Conservation (phyloP, 2,329 filamentous ascomycete genomes). For the Hypomyces rosellus region DNA sequence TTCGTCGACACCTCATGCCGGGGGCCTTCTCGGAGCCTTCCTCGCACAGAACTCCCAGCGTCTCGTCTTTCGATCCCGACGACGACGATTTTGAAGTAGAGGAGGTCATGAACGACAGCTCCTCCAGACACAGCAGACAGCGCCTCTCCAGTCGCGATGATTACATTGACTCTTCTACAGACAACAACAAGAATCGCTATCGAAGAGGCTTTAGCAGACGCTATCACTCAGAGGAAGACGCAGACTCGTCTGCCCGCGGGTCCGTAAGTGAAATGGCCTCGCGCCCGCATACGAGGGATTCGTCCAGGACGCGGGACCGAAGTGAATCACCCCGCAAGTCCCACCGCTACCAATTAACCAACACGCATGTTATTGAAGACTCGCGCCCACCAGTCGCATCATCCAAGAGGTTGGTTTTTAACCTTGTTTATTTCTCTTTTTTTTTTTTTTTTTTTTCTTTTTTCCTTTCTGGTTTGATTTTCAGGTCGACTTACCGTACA, state of each 20-base stretch:
- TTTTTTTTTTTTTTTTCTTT: not conserved
- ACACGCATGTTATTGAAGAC: slow-evolving; percentile 25
- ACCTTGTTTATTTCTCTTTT: not conserved
- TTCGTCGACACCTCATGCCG: slow-evolving; percentile 8
- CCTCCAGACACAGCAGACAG: slow-evolving; percentile 9
- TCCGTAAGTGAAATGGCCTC: slow-evolving; percentile 24
- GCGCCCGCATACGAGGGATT: slow-evolving; percentile 18
- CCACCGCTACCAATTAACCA: slow-evolving; percentile 17
- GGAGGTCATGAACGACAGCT: slow-evolving; percentile 19
- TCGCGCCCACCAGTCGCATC: slow-evolving; percentile 27
- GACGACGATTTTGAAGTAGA: slow-evolving; percentile 23
- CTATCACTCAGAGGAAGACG: slow-evolving; percentile 19
- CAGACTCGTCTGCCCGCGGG: slow-evolving; percentile 12
- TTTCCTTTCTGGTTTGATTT: not conserved
- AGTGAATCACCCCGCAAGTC: slow-evolving; percentile 25
- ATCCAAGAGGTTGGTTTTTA: slow-evolving; percentile 24
- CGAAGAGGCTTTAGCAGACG: slow-evolving; percentile 8
- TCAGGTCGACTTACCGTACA: not conserved
- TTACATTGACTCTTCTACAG: slow-evolving; percentile 21
- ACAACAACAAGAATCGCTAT: slow-evolving; percentile 13
- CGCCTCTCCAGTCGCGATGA: slow-evolving; percentile 21
- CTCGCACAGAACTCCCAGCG: slow-evolving; percentile 6
- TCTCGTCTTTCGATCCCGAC: slow-evolving; percentile 6
- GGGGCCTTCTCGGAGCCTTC: slow-evolving; percentile 12
- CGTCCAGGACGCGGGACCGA: slow-evolving; percentile 22